Evolutionary conservation across 176 grass and related monocot species (phyloP), one percentile per base, ranked within the genome.

Genomic region (Canna indica): DNA sequence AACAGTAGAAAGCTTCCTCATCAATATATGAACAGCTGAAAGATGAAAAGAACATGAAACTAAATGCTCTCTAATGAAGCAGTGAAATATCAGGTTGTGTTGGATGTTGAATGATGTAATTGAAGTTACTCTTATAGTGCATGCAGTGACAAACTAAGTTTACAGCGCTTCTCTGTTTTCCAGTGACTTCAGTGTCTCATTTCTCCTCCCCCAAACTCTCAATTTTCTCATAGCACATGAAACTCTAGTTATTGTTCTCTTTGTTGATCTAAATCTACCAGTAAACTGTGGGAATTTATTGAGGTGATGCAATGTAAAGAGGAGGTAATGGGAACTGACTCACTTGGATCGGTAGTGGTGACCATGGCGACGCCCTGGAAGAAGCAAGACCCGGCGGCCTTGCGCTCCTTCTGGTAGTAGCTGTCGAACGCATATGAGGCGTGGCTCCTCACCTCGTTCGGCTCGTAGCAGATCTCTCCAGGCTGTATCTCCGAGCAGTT

Each of bases 311-410:
- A 16, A 12, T 62, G 20, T 16, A 6, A 24, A 42, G 20, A 3
- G 29, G 34, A 63, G 28, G 60, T 33, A 63, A 1, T 8, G 30
- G 9, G n/a, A 27, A 80, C 22, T 65, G 33, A 86, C 86, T 93
- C 71, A 99, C 94, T 99, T 9, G 94, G 94, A 72, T 99, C 90
- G 3, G 85, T 85, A 70, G 94, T 93, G 78, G 90, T 93, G 90
- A 99, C 75, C 90, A 93, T 90, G 33, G 88, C 94, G 61, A 61
- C 84, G 45, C 90, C 90, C 79, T 93, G 89, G 85, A 99, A 99
- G 80, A 90, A 90, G 84, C 94, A 99, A 0, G 89, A 93, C 0
- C 90, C 90, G 14, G 82, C 83, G 22, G 73, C 87, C 79, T 82
- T 87, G 32, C 90, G 80, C 77, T 93, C 80, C 60, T 50, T 80